phyloP scores from a whole-genome alignment of 768 basidiomycete species.

The Leucocoprinus birnbaumii region DNA sequence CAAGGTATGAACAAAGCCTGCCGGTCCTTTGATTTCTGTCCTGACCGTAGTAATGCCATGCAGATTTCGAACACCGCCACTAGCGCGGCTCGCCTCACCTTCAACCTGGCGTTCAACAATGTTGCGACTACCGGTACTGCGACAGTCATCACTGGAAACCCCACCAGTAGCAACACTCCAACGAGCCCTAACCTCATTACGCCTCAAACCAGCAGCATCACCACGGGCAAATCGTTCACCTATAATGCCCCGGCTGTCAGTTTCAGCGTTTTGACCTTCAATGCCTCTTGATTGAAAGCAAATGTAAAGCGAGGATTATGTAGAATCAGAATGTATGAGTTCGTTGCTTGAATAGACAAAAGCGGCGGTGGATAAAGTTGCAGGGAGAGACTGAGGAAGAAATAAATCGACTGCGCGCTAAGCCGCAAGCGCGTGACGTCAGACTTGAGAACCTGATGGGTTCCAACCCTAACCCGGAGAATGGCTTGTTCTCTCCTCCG shows the following conservation, averaged over 20 bases:
- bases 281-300: too few relatives aligned
- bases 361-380: too few relatives aligned
- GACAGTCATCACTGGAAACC: slow-evolving; percentile 47
- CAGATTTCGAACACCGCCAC: slow-evolving; percentile 54
- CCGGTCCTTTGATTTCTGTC: too few relatives aligned
- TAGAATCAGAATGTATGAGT: too few relatives aligned
- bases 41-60: neutral
- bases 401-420: too few relatives aligned
- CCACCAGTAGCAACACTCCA: slow-evolving; percentile 54
- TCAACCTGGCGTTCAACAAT: slow-evolving; percentile 49
- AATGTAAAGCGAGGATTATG: too few relatives aligned
- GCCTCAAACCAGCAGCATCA: slow-evolving; percentile 42
- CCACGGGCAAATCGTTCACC: slow-evolving; percentile 47
- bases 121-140: slow-evolving; percentile 42
- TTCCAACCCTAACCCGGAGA: neutral
- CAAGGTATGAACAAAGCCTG: too few relatives aligned
- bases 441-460: too few relatives aligned
- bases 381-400: too few relatives aligned
- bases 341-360: too few relatives aligned
- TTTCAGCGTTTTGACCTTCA: slow-evolving; percentile 35
- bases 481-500: neutral
- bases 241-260: slow-evolving; percentile 51
- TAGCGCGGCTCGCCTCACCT: slow-evolving; percentile 39
- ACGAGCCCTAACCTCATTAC: slow-evolving; percentile 41
- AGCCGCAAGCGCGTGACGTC: too few relatives aligned